Percentiles rank a stretch among this genome's conserved stretches.
phyloP scores from a whole-genome alignment of 2,329 filamentous ascomycete genomes.

The Akanthomyces muscarius region DNA sequence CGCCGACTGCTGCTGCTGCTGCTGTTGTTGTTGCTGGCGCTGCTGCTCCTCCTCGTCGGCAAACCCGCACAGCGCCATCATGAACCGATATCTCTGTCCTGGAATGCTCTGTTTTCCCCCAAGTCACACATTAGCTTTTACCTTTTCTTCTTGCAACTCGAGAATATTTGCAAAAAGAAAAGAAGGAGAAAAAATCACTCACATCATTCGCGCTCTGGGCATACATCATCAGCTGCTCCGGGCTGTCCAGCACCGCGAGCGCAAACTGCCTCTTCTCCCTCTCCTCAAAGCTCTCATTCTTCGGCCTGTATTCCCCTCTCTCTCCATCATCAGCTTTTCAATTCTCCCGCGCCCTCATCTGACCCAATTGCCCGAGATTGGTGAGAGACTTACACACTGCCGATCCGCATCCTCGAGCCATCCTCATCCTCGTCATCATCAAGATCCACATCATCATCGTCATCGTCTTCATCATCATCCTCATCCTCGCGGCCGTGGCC shows the following conservation, averaged over 20 bases:
- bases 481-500: slow-evolving; percentile 27
- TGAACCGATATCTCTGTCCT: slow-evolving; percentile 53
- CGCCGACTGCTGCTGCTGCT: slow-evolving; percentile 20
- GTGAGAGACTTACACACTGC: slow-evolving; percentile 17
- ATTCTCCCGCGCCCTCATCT: too few relatives aligned
- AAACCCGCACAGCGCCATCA: slow-evolving; percentile 51
- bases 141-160: neutral
- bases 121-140: neutral
- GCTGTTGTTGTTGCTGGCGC: slow-evolving; percentile 1
- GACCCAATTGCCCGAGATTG: too few relatives aligned
- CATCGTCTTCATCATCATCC: slow-evolving; percentile 22
- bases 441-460: slow-evolving; percentile 11
- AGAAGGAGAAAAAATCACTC: neutral
- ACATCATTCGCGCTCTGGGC: slow-evolving; percentile 53
- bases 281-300: slow-evolving; percentile 39
- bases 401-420: slow-evolving; percentile 19
- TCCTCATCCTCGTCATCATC: slow-evolving; percentile 10
- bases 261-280: slow-evolving; percentile 47
- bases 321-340: neutral
- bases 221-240: slow-evolving; percentile 57
- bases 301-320: slow-evolving; percentile 5
- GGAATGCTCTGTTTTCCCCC: slow-evolving; percentile 46
- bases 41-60: slow-evolving; percentile 21
- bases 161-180: neutral
- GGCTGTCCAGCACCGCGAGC: slow-evolving; percentile 50